Conservation (phyloP, 1,284 basidiomycete species). For the Blastosporella zonata region DNA sequence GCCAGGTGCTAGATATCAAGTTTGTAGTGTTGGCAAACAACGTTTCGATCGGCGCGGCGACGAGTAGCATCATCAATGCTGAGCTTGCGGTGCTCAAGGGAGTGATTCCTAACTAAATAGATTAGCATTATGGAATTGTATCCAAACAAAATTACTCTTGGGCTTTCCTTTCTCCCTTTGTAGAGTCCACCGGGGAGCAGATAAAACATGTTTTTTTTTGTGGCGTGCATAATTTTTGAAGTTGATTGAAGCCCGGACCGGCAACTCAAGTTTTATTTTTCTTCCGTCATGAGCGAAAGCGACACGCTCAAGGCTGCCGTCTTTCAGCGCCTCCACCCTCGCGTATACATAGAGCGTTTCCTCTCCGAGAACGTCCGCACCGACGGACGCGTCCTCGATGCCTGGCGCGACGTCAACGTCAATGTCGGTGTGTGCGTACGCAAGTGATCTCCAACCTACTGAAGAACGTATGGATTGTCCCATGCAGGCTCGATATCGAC, state of each 20-base stretch:
- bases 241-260: neutral
- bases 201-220: no score
- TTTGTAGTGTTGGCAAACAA: conserved; percentile 96
- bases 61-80: conserved; percentile 96
- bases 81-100: conserved; percentile 91
- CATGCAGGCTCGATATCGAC: conserved; percentile 79
- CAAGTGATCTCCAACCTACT: conserved; percentile 6
- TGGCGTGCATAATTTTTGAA: no score
- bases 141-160: neutral
- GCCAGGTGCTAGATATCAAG: conserved; percentile 91
- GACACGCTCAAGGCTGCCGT: conserved; percentile 58
- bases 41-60: conserved; percentile 95
- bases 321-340: conserved; percentile 82
- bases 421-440: conserved; percentile 61
- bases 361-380: conserved; percentile 69
- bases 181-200: no score
- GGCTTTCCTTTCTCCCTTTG: neutral
- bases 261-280: conserved; percentile 10
- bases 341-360: conserved; percentile 78
- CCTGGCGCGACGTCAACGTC: conserved; percentile 67
- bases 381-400: conserved; percentile 64
- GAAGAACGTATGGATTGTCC: conserved; percentile 8
- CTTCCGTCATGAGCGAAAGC: conserved; percentile 19
- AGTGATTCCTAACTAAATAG: conserved; percentile 32
- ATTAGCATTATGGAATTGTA: neutral